Evolutionary conservation across 2,329 filamentous ascomycete genomes (phyloP).

Genomic region (Cordyceps militaris): DNA sequence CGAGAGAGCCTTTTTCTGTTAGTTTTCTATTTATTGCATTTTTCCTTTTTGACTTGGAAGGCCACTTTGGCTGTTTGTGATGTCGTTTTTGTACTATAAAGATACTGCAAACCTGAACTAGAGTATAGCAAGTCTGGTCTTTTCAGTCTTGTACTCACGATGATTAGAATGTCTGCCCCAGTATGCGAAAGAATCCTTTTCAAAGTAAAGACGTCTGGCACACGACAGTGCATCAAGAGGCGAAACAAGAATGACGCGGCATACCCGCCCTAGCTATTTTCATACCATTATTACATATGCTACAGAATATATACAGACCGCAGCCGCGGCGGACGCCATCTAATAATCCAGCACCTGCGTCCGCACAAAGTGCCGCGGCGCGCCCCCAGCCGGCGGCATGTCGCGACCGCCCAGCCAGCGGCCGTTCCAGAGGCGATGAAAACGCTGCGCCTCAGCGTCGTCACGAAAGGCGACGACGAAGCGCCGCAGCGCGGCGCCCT

Average conservation of each 20-base stretch:
- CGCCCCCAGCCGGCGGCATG: not conserved
- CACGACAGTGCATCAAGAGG: too few relatives aligned
- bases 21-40: constrained; percentile 9
- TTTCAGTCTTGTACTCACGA: too few relatives aligned
- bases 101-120: not conserved
- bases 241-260: too few relatives aligned
- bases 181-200: too few relatives aligned
- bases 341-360: constrained; percentile 9
- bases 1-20: constrained; percentile 11
- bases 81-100: not conserved
- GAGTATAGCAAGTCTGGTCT: too few relatives aligned
- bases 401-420: constrained; percentile 21
- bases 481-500: constrained; percentile 14
- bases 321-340: not conserved
- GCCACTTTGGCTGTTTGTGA: not conserved
- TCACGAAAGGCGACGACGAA: constrained; percentile 29
- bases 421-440: constrained; percentile 36
- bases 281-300: not conserved
- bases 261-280: not conserved
- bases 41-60: not conserved
- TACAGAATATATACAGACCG: not conserved
- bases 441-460: constrained; percentile 29
- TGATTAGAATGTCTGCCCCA: too few relatives aligned
- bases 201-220: too few relatives aligned
- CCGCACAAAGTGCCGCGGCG: constrained; percentile 2